phyloP scores from a whole-genome alignment of 257 asterid genomes.

The Henckelia pumila region DNA sequence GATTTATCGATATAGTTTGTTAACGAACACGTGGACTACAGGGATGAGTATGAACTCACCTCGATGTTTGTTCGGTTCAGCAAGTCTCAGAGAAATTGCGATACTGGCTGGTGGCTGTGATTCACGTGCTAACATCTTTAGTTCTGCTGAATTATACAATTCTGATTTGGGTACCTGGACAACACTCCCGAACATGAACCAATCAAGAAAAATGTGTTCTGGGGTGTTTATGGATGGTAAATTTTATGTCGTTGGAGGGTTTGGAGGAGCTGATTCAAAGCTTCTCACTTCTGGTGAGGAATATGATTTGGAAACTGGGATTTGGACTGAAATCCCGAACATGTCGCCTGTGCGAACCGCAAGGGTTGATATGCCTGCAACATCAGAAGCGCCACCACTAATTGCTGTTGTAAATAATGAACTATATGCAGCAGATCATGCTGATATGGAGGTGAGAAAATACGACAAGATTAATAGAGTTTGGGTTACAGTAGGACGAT shows the following conservation, averaged over 20 bases:
- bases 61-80: constrained; percentile 73
- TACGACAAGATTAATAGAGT: constrained; percentile 41
- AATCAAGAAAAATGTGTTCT: constrained; percentile 83
- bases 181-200: constrained; percentile 67
- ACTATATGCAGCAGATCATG: constrained; percentile 81
- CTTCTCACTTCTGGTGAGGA: constrained; percentile 56
- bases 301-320: constrained; percentile 36
- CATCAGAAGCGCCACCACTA: constrained; percentile 87
- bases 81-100: constrained; percentile 80
- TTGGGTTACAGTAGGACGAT: constrained; percentile 62
- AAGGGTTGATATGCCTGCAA: constrained; percentile 55
- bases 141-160: constrained; percentile 62
- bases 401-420: constrained; percentile 78
- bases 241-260: constrained; percentile 74
- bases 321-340: constrained; percentile 79
- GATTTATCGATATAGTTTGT: constrained; percentile 72
- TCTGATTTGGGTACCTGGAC: constrained; percentile 53
- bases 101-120: constrained; percentile 93
- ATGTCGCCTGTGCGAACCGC: constrained; percentile 71
- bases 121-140: constrained; percentile 31
- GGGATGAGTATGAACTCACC: constrained; percentile 52
- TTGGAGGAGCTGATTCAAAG: constrained; percentile 31
- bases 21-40: constrained; percentile 53
- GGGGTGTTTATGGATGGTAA: constrained; percentile 75
- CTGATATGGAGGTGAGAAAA: constrained; percentile 72